phyloP scores from a whole-genome alignment of 2,329 filamentous ascomycete genomes.

The Trichoderma sp. region DNA sequence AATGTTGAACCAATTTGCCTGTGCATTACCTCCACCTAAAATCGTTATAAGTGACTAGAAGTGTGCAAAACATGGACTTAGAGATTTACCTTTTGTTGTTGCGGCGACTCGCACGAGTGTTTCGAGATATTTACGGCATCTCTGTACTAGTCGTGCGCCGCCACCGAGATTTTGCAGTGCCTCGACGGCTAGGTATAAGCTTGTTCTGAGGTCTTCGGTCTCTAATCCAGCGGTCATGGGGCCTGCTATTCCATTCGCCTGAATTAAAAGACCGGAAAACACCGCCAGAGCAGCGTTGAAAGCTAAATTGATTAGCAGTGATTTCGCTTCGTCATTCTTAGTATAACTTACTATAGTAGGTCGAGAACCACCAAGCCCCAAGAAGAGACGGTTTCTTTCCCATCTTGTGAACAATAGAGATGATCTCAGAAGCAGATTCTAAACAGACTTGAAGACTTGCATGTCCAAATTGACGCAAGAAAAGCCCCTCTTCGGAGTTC shows the following conservation, averaged over 20 bases:
- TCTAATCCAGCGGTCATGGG: neutral
- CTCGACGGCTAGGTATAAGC: neutral
- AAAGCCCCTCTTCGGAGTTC: neutral
- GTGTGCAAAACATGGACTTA: neutral
- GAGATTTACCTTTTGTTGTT: constrained; percentile 1
- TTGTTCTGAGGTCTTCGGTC: neutral
- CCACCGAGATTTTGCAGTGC: neutral
- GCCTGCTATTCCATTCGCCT: neutral
- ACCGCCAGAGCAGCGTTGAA: constrained; percentile 5
- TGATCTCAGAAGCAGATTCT: neutral
- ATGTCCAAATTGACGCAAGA: neutral
- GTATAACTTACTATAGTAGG: constrained; percentile 4
- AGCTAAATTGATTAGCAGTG: neutral
- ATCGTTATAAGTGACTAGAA: neutral
- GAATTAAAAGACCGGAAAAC: neutral
- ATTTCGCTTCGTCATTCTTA: neutral
- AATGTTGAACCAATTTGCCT: constrained; percentile 3
- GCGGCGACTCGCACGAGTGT: neutral
- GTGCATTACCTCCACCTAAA: neutral
- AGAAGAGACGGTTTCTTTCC: neutral
- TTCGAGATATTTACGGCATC: constrained; percentile 7
- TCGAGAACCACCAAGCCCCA: constrained; percentile 10
- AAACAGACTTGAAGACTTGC: constrained; percentile 1
- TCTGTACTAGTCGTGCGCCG: neutral
- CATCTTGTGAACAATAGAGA: neutral